Percentiles rank a stretch among this genome's conserved stretches.
phyloP scores from a whole-genome alignment of 495 filamentous ascomycete genomes.

The Cercophora newfieldiana region DNA sequence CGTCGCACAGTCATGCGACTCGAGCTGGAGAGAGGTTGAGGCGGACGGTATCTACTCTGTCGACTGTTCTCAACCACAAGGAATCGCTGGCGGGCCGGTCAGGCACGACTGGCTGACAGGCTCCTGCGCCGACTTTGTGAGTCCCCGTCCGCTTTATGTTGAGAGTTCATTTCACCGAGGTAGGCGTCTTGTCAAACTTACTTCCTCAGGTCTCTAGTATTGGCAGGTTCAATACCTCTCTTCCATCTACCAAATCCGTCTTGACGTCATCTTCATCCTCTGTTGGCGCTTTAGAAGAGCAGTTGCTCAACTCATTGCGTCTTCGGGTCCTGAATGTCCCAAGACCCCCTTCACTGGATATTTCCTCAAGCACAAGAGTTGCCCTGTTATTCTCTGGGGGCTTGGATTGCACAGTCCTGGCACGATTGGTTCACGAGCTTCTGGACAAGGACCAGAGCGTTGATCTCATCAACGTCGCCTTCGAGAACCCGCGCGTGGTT shows the following conservation, averaged over 20 bases:
- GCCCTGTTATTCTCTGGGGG: slow-evolving; percentile 94
- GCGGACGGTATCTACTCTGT: slow-evolving; percentile 74
- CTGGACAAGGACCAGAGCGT: slow-evolving; percentile 67
- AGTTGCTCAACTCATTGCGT: slow-evolving; percentile 63
- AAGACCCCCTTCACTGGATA: slow-evolving; percentile 41
- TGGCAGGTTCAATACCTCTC: slow-evolving; percentile 59
- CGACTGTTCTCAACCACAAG: slow-evolving; percentile 31
- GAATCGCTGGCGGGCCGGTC: neutral
- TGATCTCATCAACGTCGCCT: slow-evolving; percentile 93
- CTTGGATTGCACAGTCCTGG: slow-evolving; percentile 87
- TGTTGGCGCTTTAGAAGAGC: slow-evolving; percentile 56
- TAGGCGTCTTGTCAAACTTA: slow-evolving; percentile 39
- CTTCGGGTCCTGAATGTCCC: slow-evolving; percentile 70
- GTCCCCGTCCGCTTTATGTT: slow-evolving; percentile 19
- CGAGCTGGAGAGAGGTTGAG: slow-evolving; percentile 75
- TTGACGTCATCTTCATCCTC: slow-evolving; percentile 53
- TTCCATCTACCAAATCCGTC: slow-evolving; percentile 39
- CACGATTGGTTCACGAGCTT: slow-evolving; percentile 78
- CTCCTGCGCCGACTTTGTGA: slow-evolving; percentile 40
- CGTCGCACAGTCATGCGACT: slow-evolving; percentile 58
- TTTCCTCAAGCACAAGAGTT: slow-evolving; percentile 50
- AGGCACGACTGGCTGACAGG: slow-evolving; percentile 27
- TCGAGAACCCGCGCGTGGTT: slow-evolving; percentile 83
- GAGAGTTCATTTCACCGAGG: slow-evolving; percentile 10
- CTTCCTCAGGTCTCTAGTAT: slow-evolving; percentile 57